Percentiles rank a stretch among this genome's conserved stretches.
Evolutionary conservation across 129 eudicot genomes (phyloP).

Genomic region (Ambrosia artemisiifolia): DNA sequence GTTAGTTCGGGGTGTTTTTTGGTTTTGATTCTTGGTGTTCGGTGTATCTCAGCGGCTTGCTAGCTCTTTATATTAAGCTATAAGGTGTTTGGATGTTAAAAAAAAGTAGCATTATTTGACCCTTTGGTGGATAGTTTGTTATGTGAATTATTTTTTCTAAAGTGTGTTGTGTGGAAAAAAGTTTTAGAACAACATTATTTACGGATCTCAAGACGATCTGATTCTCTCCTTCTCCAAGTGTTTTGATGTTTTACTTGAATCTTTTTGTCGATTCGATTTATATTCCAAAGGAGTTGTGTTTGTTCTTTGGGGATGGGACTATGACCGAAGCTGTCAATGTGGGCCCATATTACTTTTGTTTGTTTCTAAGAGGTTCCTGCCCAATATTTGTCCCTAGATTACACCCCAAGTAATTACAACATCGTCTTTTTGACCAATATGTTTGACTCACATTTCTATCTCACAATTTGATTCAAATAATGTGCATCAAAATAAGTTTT

Average conservation of each 20-base stretch:
- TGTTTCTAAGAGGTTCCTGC: conserved; percentile 32
- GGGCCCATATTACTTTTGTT: conserved; percentile 34
- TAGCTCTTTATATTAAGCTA: no score
- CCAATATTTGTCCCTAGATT: conserved; percentile 41
- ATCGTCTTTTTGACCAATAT: conserved; percentile 36
- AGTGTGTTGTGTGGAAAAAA: not conserved
- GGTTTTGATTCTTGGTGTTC: no score
- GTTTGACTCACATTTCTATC: conserved; percentile 29
- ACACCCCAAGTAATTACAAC: conserved; percentile 42
- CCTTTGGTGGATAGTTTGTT: no score
- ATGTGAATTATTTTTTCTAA: not conserved
- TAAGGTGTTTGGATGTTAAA: no score
- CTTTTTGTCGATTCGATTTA: conserved; percentile 45
- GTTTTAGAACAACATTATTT: not conserved
- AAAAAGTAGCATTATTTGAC: no score
- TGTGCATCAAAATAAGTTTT: not conserved
- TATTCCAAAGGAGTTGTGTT: conserved; percentile 38
- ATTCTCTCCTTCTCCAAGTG: conserved; percentile 40
- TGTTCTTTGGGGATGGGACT: conserved; percentile 37
- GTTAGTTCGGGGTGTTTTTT: no score
- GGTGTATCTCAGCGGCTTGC: no score
- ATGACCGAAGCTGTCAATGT: conserved; percentile 21
- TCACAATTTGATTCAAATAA: not conserved
- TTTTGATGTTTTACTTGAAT: conserved; percentile 40
- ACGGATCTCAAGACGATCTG: conserved; percentile 37